Percentiles rank a stretch among this genome's conserved stretches.
phyloP scores from a whole-genome alignment of 2,329 filamentous ascomycete species.

The Domatiomyces globalis region DNA sequence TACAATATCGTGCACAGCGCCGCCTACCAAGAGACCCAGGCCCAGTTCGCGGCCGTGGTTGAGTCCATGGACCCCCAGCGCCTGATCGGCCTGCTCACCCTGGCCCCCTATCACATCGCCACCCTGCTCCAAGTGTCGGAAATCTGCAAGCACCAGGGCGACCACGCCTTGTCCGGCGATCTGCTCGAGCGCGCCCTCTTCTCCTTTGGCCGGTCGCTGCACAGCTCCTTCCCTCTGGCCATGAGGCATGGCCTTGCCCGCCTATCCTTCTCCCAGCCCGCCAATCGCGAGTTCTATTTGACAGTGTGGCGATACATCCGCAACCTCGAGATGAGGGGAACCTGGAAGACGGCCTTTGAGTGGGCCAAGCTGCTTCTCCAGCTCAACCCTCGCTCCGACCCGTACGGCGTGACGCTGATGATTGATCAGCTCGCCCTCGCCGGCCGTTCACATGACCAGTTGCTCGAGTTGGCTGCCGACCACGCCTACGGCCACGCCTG shows the following conservation, averaged over 20 bases:
- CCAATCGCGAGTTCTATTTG: constrained; percentile 88
- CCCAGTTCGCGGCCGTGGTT: constrained; percentile 64
- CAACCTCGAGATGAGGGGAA: constrained; percentile 78
- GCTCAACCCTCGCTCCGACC: constrained; percentile 58
- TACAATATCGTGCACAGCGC: constrained; percentile 67
- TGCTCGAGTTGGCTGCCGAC: constrained; percentile 53
- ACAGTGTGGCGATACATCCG: constrained; percentile 78
- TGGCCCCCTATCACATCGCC: constrained; percentile 79
- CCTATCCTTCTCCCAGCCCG: constrained; percentile 64
- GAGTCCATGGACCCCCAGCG: constrained; percentile 70
- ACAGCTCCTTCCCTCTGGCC: constrained; percentile 65
- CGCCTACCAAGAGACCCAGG: constrained; percentile 60
- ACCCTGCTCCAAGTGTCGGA: constrained; percentile 87
- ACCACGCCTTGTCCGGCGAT: constrained; percentile 72
- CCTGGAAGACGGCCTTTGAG: constrained; percentile 81
- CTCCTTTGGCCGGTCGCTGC: constrained; percentile 75
- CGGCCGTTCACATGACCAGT: constrained; percentile 59
- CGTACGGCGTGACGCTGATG: constrained; percentile 66
- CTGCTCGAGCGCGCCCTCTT: constrained; percentile 84
- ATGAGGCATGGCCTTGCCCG: constrained; percentile 65
- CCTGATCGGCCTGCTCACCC: constrained; percentile 60
- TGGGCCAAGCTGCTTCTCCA: constrained; percentile 78
- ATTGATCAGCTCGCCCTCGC: constrained; percentile 77
- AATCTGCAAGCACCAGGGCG: constrained; percentile 80
- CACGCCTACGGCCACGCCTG: constrained; percentile 36